Percentiles rank a stretch among this genome's conserved stretches.
Conservation (phyloP, 2,329 filamentous ascomycete species). For the Calcarisporium arbuscula region DNA sequence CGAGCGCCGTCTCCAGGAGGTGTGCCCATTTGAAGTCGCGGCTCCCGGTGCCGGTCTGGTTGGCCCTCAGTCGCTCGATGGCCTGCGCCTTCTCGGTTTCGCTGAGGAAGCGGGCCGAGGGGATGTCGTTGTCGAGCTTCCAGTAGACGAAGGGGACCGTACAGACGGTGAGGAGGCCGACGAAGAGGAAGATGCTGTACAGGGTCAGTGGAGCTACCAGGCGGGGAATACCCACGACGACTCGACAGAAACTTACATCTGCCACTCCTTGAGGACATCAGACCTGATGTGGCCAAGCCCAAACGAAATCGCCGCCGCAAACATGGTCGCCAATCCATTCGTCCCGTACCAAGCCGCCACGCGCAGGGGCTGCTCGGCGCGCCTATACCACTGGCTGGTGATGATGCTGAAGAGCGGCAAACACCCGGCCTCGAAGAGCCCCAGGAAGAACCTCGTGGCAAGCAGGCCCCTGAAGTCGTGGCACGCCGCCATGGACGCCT, state of each 20-base stretch:
- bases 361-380: constrained; percentile 53
- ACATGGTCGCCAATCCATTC: constrained; percentile 51
- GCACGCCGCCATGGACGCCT: constrained; percentile 39
- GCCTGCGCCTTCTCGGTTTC: constrained; percentile 62
- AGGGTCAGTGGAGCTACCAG: constrained; percentile 6
- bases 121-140: constrained; percentile 53
- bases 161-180: constrained; percentile 53
- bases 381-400: constrained; percentile 41
- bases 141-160: constrained; percentile 53
- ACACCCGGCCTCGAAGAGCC: constrained; percentile 45
- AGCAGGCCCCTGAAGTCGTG: constrained; percentile 42
- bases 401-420: constrained; percentile 41
- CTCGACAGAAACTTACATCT: constrained; percentile 16
- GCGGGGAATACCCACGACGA: no score
- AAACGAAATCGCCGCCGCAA: constrained; percentile 50
- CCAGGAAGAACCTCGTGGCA: constrained; percentile 41
- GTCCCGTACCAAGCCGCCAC: constrained; percentile 63
- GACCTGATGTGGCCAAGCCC: constrained; percentile 48
- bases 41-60: constrained; percentile 69
- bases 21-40: constrained; percentile 65
- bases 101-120: constrained; percentile 50
- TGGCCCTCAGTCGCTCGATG: constrained; percentile 64
- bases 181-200: constrained; percentile 47
- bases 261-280: constrained; percentile 14
- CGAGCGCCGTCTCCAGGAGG: constrained; percentile 42